These are phyloP conservation scores for Diaporthe sp. DNA, from an alignment of 2,329 filamentous ascomycete species.

Conservation along the genomic window DNA sequence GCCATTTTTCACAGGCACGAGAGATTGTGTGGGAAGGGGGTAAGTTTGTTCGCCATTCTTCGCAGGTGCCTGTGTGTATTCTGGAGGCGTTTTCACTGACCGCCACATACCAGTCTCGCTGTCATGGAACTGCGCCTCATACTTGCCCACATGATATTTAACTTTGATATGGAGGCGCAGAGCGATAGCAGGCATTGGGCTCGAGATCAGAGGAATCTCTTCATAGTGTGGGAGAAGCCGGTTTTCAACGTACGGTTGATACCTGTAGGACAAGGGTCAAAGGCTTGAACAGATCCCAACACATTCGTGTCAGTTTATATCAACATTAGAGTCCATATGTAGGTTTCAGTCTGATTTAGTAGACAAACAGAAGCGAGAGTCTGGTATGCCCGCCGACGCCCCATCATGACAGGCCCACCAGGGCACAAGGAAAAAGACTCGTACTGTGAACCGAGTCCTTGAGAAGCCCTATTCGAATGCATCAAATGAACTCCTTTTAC, in stretches of 20 bases:
- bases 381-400: background rate
- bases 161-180: conserved; percentile 57
- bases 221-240: conserved; percentile 53
- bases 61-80: background rate
- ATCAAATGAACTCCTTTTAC: background rate
- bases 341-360: background rate
- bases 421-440: background rate
- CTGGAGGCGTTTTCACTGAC: background rate
- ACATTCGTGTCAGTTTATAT: background rate
- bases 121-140: conserved; percentile 62
- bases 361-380: background rate
- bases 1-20: conserved; percentile 58
- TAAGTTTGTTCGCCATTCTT: conserved; percentile 42
- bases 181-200: conserved; percentile 51
- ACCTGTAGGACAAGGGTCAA: conserved; percentile 37
- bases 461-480: background rate
- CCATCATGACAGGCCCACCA: background rate
- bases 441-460: conserved; percentile 13
- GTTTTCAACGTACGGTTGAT: conserved; percentile 48
- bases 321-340: background rate
- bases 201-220: conserved; percentile 46
- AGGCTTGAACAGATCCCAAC: background rate
- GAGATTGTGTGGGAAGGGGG: conserved; percentile 63
- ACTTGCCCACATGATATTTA: conserved; percentile 57
- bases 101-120: conserved; percentile 50